Base-by-base conservation (phyloP, 768 basidiomycete genomes). In the Lyophyllum semitale region DNA sequence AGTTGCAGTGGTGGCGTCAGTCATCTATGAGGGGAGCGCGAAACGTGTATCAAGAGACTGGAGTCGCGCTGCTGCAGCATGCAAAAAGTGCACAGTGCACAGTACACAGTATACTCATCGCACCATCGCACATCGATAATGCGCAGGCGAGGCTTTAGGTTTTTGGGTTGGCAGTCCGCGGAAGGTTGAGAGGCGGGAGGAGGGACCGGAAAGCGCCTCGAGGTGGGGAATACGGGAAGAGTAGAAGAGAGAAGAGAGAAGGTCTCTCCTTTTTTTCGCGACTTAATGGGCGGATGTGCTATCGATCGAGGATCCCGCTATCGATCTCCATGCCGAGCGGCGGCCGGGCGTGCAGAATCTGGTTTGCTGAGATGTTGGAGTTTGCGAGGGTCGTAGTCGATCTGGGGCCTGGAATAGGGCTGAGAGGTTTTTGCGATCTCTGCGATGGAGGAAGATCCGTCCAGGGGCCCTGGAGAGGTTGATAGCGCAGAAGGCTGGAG, bases 231-330 rank as follows among this genome's bases (percentile, higher is more conserved):
- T 13, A 23, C 5, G 32, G 33, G 17, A 26, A 1, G 48, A 32
- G 23, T 5, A 26, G 33, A 8, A 33, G 23, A 17, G 37, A 26
- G 23, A 26, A 18, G 37, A 40, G 17, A 15, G 7, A 25, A 35
- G 8, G 15, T 37, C 35, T n/a, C 15, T 8, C 17, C 18, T 22
- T 22, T 40, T 40, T 11, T n/a, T 4, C 20, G 4, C 41, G 22
- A 2, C 13, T 42, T 25, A 22, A 22, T 42, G 41, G 41, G 41
- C 20, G 41, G 23, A 42, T 40, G 22, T 42, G 35, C 47, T 48
- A 55, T 55, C 48, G 47, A 55, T 55, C 48, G 46, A 54, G 53
- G 53, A 54, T 54, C 35, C 53, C 53, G 53, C 35, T 54, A 54
- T 54, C 53, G 45, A 55, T 49, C 23, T 20, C 26, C 20, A 46